phyloP scores from a whole-genome alignment of 2,329 filamentous ascomycete species.

The Arthrobotrys megalospora region DNA sequence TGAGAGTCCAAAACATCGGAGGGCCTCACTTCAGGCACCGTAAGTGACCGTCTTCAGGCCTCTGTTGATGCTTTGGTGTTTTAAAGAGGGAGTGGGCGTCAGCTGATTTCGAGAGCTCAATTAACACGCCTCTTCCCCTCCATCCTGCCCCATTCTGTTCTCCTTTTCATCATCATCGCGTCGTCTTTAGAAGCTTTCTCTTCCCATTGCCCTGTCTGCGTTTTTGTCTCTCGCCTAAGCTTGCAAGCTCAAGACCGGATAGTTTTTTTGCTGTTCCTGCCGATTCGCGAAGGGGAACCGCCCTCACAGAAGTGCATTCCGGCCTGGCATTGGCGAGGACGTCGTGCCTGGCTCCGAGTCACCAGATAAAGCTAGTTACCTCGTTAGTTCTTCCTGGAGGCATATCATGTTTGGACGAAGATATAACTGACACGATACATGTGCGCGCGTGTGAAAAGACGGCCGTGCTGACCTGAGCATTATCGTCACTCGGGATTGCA shows the following conservation, averaged over 20 bases:
- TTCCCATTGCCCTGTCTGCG: not conserved
- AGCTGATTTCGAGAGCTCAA: conserved; percentile 55
- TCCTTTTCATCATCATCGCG: conserved; percentile 10
- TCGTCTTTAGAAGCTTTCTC: not conserved
- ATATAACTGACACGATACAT: not conserved
- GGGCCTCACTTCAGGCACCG: conserved; percentile 29
- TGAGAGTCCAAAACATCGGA: not conserved
- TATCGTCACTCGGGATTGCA: not conserved
- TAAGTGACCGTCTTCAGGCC: conserved; percentile 22
- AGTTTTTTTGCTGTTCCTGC: not conserved
- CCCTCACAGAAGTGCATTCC: conserved; percentile 14
- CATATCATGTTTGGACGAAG: not conserved
- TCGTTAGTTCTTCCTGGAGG: not conserved
- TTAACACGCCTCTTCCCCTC: conserved; percentile 38
- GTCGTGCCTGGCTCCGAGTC: conserved; percentile 6
- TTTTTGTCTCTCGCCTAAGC: conserved; percentile 2
- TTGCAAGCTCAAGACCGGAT: not conserved
- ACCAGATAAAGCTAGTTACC: not conserved
- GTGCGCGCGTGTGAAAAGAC: not conserved
- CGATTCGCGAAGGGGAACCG: conserved; percentile 2
- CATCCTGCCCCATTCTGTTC: not conserved
- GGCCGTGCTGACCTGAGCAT: not conserved
- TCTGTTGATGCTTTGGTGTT: conserved; percentile 9
- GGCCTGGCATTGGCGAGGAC: conserved; percentile 40
- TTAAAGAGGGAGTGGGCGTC: conserved; percentile 15